Base-by-base conservation (phyloP, 2,329 filamentous ascomycete genomes). In the Zopfia rhizophila region DNA sequence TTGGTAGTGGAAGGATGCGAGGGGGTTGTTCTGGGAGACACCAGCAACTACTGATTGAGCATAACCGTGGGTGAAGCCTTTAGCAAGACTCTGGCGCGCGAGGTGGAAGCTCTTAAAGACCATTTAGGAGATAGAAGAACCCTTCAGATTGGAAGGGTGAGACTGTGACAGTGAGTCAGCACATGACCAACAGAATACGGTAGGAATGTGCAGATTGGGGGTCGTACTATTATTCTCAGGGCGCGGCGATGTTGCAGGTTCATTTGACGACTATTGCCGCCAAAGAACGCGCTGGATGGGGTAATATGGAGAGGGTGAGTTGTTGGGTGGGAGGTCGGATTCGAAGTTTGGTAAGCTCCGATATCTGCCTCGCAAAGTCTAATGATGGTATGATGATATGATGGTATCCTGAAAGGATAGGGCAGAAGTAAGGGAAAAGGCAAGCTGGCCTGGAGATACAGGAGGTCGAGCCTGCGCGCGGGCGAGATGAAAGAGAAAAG, bases 11-110 rank as follows among this genome's bases (percentile, higher is more conserved):
- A 85, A 76, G 29, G 80, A 75, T 53, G 79, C 80, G 47, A 84
- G 73, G 30, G 77, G 75, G 45, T 80, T 81, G 60, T 81, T 80
- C 54, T 83, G 79, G 29, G 91, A 70, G 78, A 86, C 82, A 66
- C 91, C 93, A 69, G 94, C 94, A 77, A 99, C 91, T 77, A 97
- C 88, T 55, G 92, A 96, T 75, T 97, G 93, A 65, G 92, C 92
- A 83, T 97, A 97, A 77, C 93, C 93, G 84, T 97, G 91, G 74
- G 91, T 93, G 75, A 97, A 89, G 69, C 92, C 91, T 81, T 97
- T 97, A 71, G 90, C 87, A 78, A 97, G 89, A 88, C 90, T 92
- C 83, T 93, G 90, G 82, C 94, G 93, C 85, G 96, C 91, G 82
- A 97, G 90, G 81, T 85, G 82, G 69, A 85, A 83, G 66, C 86